Evolutionary conservation across 108 stramenopile genomes (phyloP).

Genomic region (Schizochytrium sp.): DNA sequence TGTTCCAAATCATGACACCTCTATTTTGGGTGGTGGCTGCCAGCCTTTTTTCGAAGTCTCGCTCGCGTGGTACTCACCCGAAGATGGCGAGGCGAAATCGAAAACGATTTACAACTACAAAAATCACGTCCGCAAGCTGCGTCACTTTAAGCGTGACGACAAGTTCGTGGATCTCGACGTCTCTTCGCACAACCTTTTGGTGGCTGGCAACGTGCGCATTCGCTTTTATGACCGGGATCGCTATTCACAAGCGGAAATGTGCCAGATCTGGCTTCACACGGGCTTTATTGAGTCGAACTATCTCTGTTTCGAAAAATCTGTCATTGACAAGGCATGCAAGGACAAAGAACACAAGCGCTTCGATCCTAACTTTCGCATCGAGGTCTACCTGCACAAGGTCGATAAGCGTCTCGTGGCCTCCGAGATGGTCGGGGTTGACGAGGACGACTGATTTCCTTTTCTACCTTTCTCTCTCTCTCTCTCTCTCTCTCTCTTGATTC

Average conservation of each 20-base stretch:
- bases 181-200: conserved; percentile 4
- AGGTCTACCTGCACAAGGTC: conserved; percentile 24
- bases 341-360: conserved; percentile 31
- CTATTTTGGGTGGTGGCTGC: not conserved
- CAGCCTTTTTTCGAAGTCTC: conserved; percentile 8
- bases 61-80: not conserved
- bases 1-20: conserved; percentile 18
- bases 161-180: conserved; percentile 32
- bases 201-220: conserved; percentile 21
- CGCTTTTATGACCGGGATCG: conserved; percentile 31
- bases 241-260: conserved; percentile 16
- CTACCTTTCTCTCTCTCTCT: not conserved
- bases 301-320: conserved; percentile 26
- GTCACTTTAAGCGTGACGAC: conserved; percentile 28
- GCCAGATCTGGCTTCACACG: conserved; percentile 40
- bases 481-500: not conserved
- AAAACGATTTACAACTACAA: conserved; percentile 16
- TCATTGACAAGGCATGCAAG: conserved; percentile 38
- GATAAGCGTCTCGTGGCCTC: conserved; percentile 13
- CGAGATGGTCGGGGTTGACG: not conserved
- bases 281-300: conserved; percentile 24
- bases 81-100: not conserved
- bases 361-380: conserved; percentile 32
- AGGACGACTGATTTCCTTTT: not conserved
- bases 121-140: not conserved